These are phyloP conservation scores for Heterobasidion parviporum DNA, from an alignment of 1,284 basidiomycete genomes.

Conservation along the genomic window DNA sequence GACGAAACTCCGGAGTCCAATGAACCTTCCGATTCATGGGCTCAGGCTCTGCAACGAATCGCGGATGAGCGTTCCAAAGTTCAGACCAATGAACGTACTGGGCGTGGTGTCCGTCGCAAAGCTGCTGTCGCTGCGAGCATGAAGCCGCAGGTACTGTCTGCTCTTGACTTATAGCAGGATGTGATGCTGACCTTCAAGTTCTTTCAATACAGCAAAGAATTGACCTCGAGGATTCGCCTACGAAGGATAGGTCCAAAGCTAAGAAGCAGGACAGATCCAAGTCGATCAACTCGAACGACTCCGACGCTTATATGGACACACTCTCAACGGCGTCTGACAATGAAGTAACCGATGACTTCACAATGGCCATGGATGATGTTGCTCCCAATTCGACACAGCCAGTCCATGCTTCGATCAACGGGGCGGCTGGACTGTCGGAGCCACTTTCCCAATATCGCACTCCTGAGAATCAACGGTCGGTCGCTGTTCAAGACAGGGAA, in stretches of 20 bases:
- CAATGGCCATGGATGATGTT: neutral
- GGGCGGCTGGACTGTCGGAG: no score
- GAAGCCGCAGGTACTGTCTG: constrained; percentile 39
- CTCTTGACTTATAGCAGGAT: neutral
- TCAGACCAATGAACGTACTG: constrained; percentile 43
- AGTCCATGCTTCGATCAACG: no score
- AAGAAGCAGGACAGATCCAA: constrained; percentile 17
- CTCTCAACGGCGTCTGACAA: constrained; percentile 16
- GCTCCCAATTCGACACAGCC: neutral
- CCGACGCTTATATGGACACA: constrained; percentile 25
- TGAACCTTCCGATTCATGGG: constrained; percentile 71
- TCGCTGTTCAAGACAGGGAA: neutral
- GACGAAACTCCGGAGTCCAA: constrained; percentile 33
- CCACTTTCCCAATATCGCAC: neutral
- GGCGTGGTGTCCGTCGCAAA: constrained; percentile 63
- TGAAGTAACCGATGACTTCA: constrained; percentile 5
- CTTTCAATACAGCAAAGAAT: constrained; percentile 14
- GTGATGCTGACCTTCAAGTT: neutral
- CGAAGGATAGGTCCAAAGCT: constrained; percentile 15
- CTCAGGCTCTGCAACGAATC: constrained; percentile 59
- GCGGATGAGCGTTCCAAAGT: constrained; percentile 41
- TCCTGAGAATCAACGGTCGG: neutral
- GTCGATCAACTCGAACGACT: constrained; percentile 24
- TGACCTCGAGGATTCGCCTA: constrained; percentile 21
- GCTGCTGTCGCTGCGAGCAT: constrained; percentile 39